Evolutionary conservation across 1,284 basidiomycete species (phyloP), one percentile per base, ranked within the genome.

Genomic region (Apiotrichum domesticum): DNA sequence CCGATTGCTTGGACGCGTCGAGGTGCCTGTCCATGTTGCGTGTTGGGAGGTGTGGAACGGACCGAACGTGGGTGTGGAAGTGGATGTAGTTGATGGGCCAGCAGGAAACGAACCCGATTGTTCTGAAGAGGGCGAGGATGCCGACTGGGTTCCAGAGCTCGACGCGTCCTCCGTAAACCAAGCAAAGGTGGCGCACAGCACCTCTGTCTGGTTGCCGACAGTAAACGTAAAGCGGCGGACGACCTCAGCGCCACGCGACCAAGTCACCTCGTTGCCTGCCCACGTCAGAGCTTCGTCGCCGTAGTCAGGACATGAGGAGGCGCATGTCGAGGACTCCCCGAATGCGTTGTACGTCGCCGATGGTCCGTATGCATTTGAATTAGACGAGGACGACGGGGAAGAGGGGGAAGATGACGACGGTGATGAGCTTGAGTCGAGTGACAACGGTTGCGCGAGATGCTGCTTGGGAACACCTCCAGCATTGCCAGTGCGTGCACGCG

Each of bases 171-270:
- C 6, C 14, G 34, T 6, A 35, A 58, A 56, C 48, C 58, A 57
- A 2, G 85, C 89, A 48, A 89, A 82, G 62, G 86, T 86, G 2
- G 87, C 90, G 76, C 81, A 87, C 55, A 86, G 84, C 40, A 93
- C 82, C 2, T 82, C 80, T 68, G 90, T 85, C 6, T 79, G 81
- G 35, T 84, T 79, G 5, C 80, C 76, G 67, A 89, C 21, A n/a
- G 7, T 35, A n/a, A 35, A 90, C 51, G 82, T 83, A 85, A 87
- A 93, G 64, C 85, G 84, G 64, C 86, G 84, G 54, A 80, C 79
- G 47, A 92, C 81, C 33, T 89, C 77, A 1, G 85, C 84, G 0
- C 88, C 89, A 33, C 80, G 78, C 59, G 83, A 85, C 72, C 88
- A 81, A 0, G 89, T 78, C 1, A 90, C 85, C 10, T 81, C 83